A percentile compares a stretch with the other conserved stretches of the same genome.
These are phyloP conservation scores for Salix udensis DNA, from an alignment of 345 rosid species.

Conservation along the genomic window DNA sequence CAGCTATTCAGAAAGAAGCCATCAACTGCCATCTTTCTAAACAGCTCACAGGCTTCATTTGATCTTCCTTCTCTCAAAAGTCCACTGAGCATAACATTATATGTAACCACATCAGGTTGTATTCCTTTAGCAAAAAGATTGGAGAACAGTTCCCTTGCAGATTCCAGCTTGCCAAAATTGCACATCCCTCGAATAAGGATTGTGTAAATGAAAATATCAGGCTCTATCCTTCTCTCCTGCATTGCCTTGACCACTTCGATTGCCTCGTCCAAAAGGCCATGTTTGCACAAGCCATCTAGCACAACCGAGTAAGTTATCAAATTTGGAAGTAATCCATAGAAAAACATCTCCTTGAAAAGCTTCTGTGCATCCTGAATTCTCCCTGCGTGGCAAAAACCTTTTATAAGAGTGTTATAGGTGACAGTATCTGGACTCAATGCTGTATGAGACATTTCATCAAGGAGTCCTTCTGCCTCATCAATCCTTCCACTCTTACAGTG, in stretches of 20 bases:
- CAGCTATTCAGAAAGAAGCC: neutral
- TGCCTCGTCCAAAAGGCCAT: neutral
- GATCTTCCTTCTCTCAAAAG: neutral
- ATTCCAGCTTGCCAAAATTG: neutral
- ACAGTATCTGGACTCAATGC: neutral
- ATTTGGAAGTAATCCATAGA: neutral
- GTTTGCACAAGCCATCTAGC: neutral
- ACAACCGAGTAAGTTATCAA: neutral
- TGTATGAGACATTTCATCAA: neutral
- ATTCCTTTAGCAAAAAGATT: neutral
- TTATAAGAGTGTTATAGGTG: neutral
- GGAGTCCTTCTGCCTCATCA: slow-evolving; percentile 1
- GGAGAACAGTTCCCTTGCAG: neutral
- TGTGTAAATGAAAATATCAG: neutral
- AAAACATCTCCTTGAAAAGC: neutral
- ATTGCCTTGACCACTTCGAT: neutral
- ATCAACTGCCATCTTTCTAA: neutral
- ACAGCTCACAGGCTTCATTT: neutral
- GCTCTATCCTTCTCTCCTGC: neutral
- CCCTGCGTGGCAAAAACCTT: neutral
- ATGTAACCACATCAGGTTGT: neutral
- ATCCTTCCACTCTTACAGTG: neutral
- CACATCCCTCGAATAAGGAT: neutral
- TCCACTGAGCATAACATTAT: neutral
- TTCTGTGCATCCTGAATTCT: neutral